Conservation (phyloP, 1,139 yeast species). For the Kodamaea fungicola region DNA sequence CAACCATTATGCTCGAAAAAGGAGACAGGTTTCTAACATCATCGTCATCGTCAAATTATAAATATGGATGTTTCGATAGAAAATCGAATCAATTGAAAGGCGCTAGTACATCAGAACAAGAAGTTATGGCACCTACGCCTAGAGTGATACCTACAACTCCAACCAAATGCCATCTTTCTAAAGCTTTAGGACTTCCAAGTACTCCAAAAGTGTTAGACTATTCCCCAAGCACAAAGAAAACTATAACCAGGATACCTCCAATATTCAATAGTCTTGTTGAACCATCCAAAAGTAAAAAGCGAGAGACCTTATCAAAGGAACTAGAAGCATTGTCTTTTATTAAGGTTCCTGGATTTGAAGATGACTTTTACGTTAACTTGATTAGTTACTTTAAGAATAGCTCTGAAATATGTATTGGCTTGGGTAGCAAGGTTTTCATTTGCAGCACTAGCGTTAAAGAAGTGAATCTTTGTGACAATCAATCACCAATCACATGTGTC, state of each 20-base stretch:
- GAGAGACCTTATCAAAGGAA: conserved; percentile 1
- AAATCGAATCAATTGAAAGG: no score
- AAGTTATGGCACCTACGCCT: no score
- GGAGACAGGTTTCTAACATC: neutral
- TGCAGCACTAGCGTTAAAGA: conserved; percentile 61
- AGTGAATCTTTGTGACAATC: conserved; percentile 22
- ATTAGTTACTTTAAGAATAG: conserved; percentile 67
- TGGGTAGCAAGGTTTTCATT: conserved; percentile 55
- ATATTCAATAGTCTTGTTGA: no score
- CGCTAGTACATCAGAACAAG: no score
- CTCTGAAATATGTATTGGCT: conserved; percentile 48
- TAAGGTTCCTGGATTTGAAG: conserved; percentile 73
- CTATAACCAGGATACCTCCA: no score
- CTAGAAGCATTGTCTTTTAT: conserved; percentile 25
- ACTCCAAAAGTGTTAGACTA: conserved; percentile 28
- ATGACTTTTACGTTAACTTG: conserved; percentile 78
- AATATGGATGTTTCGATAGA: no score
- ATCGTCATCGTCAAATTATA: neutral
- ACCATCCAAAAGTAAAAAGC: no score
- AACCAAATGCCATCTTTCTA: conserved; percentile 27
- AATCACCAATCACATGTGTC: conserved; percentile 51
- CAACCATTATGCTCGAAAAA: neutral
- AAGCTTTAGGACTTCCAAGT: conserved; percentile 44
- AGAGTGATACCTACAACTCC: no score
- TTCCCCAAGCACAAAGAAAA: neutral